Percentiles rank a stretch among this genome's conserved stretches.
Evolutionary conservation across 2,329 filamentous ascomycete genomes (phyloP).

Genomic region (Coniochaeta ligniaria): DNA sequence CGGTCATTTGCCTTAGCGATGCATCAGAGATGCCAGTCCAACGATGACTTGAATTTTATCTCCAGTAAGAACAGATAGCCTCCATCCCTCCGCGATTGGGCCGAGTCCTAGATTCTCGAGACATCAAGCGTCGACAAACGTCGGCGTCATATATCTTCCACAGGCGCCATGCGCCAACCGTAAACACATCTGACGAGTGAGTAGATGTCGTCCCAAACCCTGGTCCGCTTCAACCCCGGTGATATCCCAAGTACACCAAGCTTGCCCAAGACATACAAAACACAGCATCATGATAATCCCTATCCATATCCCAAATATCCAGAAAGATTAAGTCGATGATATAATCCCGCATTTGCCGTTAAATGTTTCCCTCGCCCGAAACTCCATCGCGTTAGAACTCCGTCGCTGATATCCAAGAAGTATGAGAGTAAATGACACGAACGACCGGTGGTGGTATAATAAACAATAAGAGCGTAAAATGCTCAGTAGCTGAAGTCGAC

Average conservation of each 20-base stretch:
- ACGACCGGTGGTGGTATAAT: constrained; percentile 4
- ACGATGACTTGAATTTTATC: neutral
- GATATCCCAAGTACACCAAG: neutral
- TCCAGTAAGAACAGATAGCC: neutral
- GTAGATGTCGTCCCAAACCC: neutral
- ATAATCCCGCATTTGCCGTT: neutral
- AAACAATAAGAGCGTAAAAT: constrained; percentile 4
- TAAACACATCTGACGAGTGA: neutral
- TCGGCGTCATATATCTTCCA: neutral
- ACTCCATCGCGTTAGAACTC: constrained; percentile 24
- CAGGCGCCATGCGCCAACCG: neutral
- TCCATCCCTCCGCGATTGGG: neutral
- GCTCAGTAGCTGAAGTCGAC: constrained; percentile 57
- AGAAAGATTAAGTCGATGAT: neutral
- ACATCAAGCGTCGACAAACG: neutral
- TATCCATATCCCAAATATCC: constrained; percentile 1
- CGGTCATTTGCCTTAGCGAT: neutral
- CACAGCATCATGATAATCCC: constrained; percentile 1
- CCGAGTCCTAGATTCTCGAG: neutral
- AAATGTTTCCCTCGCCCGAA: constrained; percentile 12
- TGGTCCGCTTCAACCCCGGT: neutral
- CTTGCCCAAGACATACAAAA: neutral
- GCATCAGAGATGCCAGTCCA: neutral
- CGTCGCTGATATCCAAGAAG: constrained; percentile 21
- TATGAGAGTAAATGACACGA: neutral